Base-by-base conservation (phyloP, 2,329 filamentous ascomycete genomes). In the Beauveria varroae region DNA sequence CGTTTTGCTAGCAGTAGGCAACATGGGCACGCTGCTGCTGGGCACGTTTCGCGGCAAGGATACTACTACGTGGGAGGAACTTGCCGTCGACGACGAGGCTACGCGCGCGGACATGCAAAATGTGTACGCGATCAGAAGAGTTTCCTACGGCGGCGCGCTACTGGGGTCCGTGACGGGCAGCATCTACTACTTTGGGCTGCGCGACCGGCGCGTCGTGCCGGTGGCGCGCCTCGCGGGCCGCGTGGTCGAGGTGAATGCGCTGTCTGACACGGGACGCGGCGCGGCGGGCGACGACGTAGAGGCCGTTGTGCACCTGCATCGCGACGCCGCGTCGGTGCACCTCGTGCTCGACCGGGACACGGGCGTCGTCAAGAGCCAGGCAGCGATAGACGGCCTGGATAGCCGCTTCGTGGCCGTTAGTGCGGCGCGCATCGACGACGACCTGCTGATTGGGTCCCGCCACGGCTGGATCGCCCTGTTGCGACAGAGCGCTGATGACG, bases 21-120 rank as follows among this genome's bases (percentile, higher is more conserved):
- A 81, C 0, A 80, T 81, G 41, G 89, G 89, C 1, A 79, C 80
- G 20, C 69, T 90, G 0, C 75, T 88, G 5, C 64, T 82, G 0
- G 80, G 78, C 1, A 68, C 71, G 0, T 71, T 81, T 43, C 63
- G 50, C 3, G 57, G 64, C 7, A 49, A 65, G 2, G 59, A 52
- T n/a, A 61, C 73, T 2, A 55, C 73, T 2, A 55, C 64, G 0
- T 85, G 83, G 83, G 67, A 71, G 7, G 76, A 79, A 44, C 65
- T 83, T 0, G 16, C 28, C 10, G 53, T 66, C 0, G 64, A 78
- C 0, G 67, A 75, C 0, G 72, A 75, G 1, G 63, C 68, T 1
- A 66, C 74, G 1, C 68, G 69, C 3, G 66, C 66, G 2, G 75
- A 79, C 20, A 68, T 84, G 58, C 73, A 71, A n/a, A 70, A 73